Evolutionary conservation across 1,284 basidiomycete genomes (phyloP).

Genomic region (Fomitiporia mediterranea): DNA sequence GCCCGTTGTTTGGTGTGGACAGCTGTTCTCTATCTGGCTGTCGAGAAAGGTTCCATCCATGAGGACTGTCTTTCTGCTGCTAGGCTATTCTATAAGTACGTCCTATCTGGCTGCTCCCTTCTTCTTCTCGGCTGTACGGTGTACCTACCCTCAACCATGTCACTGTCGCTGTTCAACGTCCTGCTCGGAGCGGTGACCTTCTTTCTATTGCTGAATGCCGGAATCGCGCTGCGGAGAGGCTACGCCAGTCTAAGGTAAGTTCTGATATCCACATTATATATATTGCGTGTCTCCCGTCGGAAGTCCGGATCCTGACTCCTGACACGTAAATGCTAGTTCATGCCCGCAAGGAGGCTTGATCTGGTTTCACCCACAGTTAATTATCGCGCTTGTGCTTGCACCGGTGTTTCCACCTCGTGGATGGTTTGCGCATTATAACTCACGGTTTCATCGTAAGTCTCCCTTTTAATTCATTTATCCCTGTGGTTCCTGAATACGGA

Average conservation of each 20-base stretch:
- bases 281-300: no score
- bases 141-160: no score
- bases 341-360: not conserved
- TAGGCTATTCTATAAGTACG: no score
- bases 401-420: slow-evolving; percentile 7
- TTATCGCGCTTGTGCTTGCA: not conserved
- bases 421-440: slow-evolving; percentile 10
- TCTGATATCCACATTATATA: no score
- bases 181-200: not conserved
- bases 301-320: not conserved
- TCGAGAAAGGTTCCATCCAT: no score
- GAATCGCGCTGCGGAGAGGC: not conserved
- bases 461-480: no score
- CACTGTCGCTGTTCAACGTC: not conserved
- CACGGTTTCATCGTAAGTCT: slow-evolving; percentile 2
- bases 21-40: no score
- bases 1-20: no score
- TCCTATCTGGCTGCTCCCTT: no score
- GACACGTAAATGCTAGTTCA: not conserved
- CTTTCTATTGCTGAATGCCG: not conserved
- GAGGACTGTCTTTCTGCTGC: no score
- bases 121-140: no score
- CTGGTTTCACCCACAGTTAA: slow-evolving; percentile 6
- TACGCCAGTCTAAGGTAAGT: not conserved
- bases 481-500: not conserved